These are phyloP conservation scores for Chlorella sp. DNA, from an alignment of 139 green algal genomes.

Conservation along the genomic window DNA sequence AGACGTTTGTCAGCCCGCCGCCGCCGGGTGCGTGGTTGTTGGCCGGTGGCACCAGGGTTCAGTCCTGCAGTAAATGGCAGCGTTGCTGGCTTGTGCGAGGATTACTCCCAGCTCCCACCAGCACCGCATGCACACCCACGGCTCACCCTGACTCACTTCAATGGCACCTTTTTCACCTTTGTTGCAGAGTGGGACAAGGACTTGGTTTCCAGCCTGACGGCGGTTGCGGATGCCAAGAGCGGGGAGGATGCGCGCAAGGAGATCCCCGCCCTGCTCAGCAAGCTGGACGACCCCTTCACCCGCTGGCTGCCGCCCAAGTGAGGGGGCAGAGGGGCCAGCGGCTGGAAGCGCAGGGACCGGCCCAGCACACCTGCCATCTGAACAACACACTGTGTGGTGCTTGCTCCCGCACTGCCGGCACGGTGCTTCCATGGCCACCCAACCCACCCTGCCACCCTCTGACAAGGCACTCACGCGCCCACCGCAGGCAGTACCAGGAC, in stretches of 20 bases:
- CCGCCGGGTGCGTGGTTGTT: slow-evolving; percentile 44
- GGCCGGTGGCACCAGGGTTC: no score
- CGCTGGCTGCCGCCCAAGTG: slow-evolving; percentile 80
- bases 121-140: no score
- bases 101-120: no score
- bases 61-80: no score
- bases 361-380: no score
- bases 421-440: no score
- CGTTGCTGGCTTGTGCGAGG: no score
- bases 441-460: not conserved
- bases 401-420: no score
- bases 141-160: no score
- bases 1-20: slow-evolving; percentile 68
- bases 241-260: slow-evolving; percentile 54
- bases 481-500: slow-evolving; percentile 83
- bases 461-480: not conserved
- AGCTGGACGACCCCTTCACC: slow-evolving; percentile 95
- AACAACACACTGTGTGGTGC: no score
- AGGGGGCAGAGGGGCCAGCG: not conserved
- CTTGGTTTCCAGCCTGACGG: slow-evolving; percentile 26
- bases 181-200: slow-evolving; percentile 54
- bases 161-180: not conserved
- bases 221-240: not conserved
- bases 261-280: slow-evolving; percentile 80
- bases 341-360: no score